phyloP scores from a whole-genome alignment of 306 rosid species.

The Hippophae rhamnoides region DNA sequence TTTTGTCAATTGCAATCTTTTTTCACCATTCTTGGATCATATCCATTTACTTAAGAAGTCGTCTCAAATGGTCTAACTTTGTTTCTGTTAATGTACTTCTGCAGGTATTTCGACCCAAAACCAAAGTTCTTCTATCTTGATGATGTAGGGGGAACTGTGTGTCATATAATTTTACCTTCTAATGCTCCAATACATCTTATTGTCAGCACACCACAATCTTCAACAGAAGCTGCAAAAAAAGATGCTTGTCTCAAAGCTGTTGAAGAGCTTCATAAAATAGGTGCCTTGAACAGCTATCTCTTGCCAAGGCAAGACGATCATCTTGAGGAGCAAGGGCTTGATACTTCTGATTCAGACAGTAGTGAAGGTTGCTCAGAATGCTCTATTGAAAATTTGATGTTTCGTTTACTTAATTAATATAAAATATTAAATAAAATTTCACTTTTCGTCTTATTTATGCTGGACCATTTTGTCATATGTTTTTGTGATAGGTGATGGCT shows the following conservation, averaged over 20 bases:
- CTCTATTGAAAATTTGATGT: conserved; percentile 19
- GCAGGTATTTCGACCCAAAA: conserved; percentile 79
- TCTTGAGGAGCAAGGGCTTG: conserved; percentile 29
- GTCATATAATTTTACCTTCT: conserved; percentile 65
- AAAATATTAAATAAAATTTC: no score
- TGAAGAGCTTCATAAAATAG: conserved; percentile 70
- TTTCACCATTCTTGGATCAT: conserved; percentile 4
- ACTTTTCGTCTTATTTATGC: conserved; percentile 7
- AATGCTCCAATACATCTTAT: conserved; percentile 68
- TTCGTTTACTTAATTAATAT: neutral
- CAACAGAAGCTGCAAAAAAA: conserved; percentile 65
- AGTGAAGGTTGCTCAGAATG: conserved; percentile 62
- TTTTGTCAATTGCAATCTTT: conserved; percentile 14
- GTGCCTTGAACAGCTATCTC: conserved; percentile 68
- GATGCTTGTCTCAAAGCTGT: conserved; percentile 83
- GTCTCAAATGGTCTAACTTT: conserved; percentile 12
- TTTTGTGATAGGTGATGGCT: conserved; percentile 37
- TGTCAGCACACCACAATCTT: conserved; percentile 45
- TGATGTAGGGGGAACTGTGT: conserved; percentile 63
- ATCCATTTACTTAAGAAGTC: conserved; percentile 14
- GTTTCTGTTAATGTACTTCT: conserved; percentile 20
- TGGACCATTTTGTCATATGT: conserved; percentile 13
- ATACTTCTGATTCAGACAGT: conserved; percentile 49
- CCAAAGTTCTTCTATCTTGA: conserved; percentile 61
- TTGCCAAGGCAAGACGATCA: conserved; percentile 45